A percentile compares a stretch with the other conserved stretches of the same genome.
Evolutionary conservation across 345 rosid species (phyloP).

Genomic region (Eutrema yunnanense): DNA sequence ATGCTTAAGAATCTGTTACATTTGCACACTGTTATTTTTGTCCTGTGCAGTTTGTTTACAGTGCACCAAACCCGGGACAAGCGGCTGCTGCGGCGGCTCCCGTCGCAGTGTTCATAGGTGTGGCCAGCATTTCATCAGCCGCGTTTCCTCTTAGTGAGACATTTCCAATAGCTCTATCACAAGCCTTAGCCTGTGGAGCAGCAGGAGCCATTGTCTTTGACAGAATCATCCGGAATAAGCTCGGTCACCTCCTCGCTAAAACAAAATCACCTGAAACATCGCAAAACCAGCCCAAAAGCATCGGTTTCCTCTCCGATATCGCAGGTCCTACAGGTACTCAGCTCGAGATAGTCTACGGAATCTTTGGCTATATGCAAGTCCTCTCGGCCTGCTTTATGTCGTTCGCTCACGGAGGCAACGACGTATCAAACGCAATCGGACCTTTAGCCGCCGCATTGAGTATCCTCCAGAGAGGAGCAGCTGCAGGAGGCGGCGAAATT

Average conservation of each 20-base stretch:
- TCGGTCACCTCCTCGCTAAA: conserved; percentile 75
- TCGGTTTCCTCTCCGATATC: conserved; percentile 79
- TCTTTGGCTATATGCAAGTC: conserved; percentile 92
- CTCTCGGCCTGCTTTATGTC: conserved; percentile 99
- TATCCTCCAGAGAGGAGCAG: conserved; percentile 66
- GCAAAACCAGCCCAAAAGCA: conserved; percentile 34
- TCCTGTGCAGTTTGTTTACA: conserved; percentile 73
- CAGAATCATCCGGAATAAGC: conserved; percentile 64
- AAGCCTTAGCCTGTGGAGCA: conserved; percentile 77
- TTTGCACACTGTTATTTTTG: background rate
- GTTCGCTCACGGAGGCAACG: conserved; percentile 93
- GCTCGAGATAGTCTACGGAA: conserved; percentile 80
- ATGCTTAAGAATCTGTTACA: background rate
- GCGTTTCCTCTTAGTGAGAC: conserved; percentile 81
- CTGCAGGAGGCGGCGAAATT: conserved; percentile 46
- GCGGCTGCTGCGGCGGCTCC: conserved; percentile 93
- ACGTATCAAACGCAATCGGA: conserved; percentile 94
- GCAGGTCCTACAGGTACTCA: conserved; percentile 94
- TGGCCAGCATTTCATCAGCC: conserved; percentile 77
- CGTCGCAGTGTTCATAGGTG: conserved; percentile 64
- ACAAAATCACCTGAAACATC: conserved; percentile 37
- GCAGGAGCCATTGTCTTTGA: conserved; percentile 68
- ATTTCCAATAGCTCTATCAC: conserved; percentile 51
- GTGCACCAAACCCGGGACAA: conserved; percentile 94
- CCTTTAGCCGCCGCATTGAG: conserved; percentile 88